phyloP scores from a whole-genome alignment of 2,329 filamentous ascomycete genomes.

The Dactylellina sp. region DNA sequence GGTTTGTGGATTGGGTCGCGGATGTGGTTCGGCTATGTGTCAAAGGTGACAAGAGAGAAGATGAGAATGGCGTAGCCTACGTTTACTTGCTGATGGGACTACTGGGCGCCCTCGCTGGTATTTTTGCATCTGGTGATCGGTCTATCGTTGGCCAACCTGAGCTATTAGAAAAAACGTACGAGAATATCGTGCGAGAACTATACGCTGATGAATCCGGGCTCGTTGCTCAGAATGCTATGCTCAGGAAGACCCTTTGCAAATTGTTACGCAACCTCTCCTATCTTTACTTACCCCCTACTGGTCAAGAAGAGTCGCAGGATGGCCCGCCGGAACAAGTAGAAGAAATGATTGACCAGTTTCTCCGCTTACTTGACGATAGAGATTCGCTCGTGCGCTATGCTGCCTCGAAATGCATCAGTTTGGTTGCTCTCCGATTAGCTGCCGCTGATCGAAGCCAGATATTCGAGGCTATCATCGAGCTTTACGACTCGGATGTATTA shows the following conservation, averaged over 20 bases:
- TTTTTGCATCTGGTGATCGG: constrained; percentile 59
- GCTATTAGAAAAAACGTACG: constrained; percentile 40
- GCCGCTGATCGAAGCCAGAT: constrained; percentile 85
- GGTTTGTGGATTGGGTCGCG: constrained; percentile 65
- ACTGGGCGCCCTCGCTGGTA: constrained; percentile 57
- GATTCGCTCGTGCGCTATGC: constrained; percentile 91
- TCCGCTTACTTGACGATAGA: constrained; percentile 82
- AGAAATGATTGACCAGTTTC: constrained; percentile 81
- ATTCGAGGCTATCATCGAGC: constrained; percentile 83
- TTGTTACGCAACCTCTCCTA: constrained; percentile 46
- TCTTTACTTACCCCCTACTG: constrained; percentile 43
- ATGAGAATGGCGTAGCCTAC: constrained; percentile 43
- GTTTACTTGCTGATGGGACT: constrained; percentile 59
- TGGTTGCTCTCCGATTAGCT: constrained; percentile 83
- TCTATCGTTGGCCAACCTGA: constrained; percentile 29
- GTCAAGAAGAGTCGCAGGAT: constrained; percentile 34
- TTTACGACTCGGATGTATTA: constrained; percentile 73
- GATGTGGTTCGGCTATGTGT: constrained; percentile 39
- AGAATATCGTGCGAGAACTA: constrained; percentile 37
- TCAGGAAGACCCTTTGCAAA: constrained; percentile 52
- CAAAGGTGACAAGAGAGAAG: constrained; percentile 36
- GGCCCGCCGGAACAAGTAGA: constrained; percentile 69
- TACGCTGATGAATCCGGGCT: constrained; percentile 39
- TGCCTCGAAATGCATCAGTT: constrained; percentile 90
- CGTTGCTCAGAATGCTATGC: constrained; percentile 47